Evolutionary conservation across 345 rosid genomes (phyloP).

Genomic region (Dipteronia dyeriana): DNA sequence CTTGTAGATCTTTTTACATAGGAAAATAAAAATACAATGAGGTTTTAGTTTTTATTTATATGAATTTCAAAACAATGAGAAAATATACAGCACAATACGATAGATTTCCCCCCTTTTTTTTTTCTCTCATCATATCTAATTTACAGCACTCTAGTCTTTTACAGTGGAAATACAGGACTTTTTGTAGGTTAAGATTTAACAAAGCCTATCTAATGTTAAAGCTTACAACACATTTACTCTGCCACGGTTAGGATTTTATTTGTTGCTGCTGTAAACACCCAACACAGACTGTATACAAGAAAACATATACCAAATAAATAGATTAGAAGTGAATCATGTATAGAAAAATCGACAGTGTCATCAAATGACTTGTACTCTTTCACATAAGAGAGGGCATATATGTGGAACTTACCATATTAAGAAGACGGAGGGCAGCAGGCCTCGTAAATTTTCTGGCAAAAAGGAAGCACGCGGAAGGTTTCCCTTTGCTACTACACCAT

Average conservation of each 20-base stretch:
- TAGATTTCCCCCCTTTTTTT: background rate
- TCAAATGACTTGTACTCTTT: background rate
- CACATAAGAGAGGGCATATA: background rate
- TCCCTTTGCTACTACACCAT: slow-evolving; percentile 92
- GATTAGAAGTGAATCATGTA: too few relatives aligned
- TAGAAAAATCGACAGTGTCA: background rate
- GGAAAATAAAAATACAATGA: too few relatives aligned
- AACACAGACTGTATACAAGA: too few relatives aligned
- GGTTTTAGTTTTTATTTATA: slow-evolving; percentile 7
- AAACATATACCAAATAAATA: too few relatives aligned
- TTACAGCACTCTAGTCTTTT: background rate
- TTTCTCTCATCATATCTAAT: background rate
- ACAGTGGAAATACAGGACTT: background rate
- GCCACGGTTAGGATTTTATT: too few relatives aligned
- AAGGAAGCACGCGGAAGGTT: slow-evolving; percentile 80
- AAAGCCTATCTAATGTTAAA: too few relatives aligned
- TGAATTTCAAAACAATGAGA: background rate
- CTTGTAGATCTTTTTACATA: too few relatives aligned
- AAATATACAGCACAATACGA: background rate
- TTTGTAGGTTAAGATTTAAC: slow-evolving; percentile 17
- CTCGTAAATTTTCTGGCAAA: slow-evolving; percentile 95
- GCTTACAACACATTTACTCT: too few relatives aligned
- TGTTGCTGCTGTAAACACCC: too few relatives aligned
- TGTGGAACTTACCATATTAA: slow-evolving; percentile 49
- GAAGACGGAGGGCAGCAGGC: slow-evolving; percentile 85